Conservation (phyloP, 345 rosid genomes). For the Eucalyptus guilfoylei region DNA sequence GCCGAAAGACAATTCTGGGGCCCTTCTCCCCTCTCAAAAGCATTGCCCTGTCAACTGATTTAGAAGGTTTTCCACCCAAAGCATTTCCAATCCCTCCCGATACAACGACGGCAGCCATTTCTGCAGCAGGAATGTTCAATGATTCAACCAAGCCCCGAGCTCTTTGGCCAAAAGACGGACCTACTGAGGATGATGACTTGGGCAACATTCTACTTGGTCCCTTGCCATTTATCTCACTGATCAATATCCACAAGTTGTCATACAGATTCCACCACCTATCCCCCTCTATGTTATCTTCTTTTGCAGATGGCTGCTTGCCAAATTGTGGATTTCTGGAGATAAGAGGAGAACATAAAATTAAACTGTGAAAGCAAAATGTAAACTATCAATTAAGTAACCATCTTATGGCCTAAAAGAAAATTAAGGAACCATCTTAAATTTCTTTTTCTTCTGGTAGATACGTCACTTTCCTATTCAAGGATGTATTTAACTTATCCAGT, state of each 20-base stretch:
- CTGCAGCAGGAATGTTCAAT: slow-evolving; percentile 92
- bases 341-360: neutral
- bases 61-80: slow-evolving; percentile 65
- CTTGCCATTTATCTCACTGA: slow-evolving; percentile 74
- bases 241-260: slow-evolving; percentile 75
- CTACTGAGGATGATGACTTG: slow-evolving; percentile 35
- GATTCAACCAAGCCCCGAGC: slow-evolving; percentile 97
- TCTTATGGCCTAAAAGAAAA: neutral
- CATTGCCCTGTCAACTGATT: slow-evolving; percentile 87
- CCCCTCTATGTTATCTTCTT: slow-evolving; percentile 28
- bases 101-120: slow-evolving; percentile 98
- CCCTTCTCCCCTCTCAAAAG: slow-evolving; percentile 89
- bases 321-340: slow-evolving; percentile 26
- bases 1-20: slow-evolving; percentile 82
- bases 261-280: slow-evolving; percentile 84
- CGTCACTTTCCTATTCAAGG: neutral
- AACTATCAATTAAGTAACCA: neutral
- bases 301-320: slow-evolving; percentile 19
- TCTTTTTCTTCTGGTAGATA: neutral
- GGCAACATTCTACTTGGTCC: slow-evolving; percentile 62
- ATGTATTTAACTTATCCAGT: neutral
- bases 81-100: slow-evolving; percentile 96
- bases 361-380: neutral
- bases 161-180: slow-evolving; percentile 88
- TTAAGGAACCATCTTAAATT: neutral